Evolutionary conservation across 768 basidiomycete species (phyloP).

Genomic region (Kwoniella bestiolae): DNA sequence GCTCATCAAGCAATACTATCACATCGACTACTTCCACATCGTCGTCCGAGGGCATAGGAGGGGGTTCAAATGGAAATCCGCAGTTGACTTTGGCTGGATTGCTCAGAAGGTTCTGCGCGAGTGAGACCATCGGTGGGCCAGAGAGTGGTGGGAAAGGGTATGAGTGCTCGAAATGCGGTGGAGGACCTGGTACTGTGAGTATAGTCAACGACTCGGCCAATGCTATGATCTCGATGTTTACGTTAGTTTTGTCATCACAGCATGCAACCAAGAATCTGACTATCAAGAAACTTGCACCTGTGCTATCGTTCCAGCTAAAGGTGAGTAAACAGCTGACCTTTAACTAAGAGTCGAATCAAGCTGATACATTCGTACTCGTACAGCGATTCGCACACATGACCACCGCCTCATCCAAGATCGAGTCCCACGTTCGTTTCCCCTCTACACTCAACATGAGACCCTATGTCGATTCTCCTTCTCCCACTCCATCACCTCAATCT

Average conservation of each 20-base stretch:
- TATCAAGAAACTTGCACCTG: conserved; percentile 81
- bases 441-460: conserved; percentile 84
- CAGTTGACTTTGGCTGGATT: conserved; percentile 72
- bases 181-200: conserved; percentile 39
- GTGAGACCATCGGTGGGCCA: conserved; percentile 73
- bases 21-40: conserved; percentile 13
- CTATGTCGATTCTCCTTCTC: conserved; percentile 60
- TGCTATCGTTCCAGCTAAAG: conserved; percentile 94
- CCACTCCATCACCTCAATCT: neutral
- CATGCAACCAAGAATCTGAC: conserved; percentile 83
- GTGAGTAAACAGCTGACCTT: conserved; percentile 60
- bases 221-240: neutral
- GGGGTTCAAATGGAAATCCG: conserved; percentile 10
- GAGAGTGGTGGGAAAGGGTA: conserved; percentile 66
- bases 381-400: conserved; percentile 84
- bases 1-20: conserved; percentile 2
- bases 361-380: too few relatives aligned
- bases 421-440: conserved; percentile 79
- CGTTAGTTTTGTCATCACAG: conserved; percentile 53
- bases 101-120: conserved; percentile 70
- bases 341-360: too few relatives aligned
- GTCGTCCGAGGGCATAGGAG: conserved; percentile 58
- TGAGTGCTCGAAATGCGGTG: conserved; percentile 76
- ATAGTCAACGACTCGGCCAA: too few relatives aligned
- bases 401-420: conserved; percentile 79